Conservation (phyloP, 306 rosid species). For the Castanospermum australe region DNA sequence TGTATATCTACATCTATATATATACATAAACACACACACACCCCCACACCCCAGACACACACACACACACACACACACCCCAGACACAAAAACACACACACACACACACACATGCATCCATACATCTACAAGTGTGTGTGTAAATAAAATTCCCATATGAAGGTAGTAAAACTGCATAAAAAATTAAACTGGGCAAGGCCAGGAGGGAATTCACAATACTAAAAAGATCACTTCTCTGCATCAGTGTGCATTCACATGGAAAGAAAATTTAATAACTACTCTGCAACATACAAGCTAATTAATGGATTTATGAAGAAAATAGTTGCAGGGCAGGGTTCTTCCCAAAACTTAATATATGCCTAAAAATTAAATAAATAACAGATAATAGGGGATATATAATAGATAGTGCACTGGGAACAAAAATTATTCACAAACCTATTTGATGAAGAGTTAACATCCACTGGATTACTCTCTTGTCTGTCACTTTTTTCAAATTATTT, state of each 20-base stretch:
- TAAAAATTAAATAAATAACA: background rate
- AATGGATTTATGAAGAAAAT: conserved; percentile 13
- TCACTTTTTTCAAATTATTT: conserved; percentile 45
- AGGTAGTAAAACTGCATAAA: background rate
- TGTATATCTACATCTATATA: no score
- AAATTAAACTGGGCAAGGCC: background rate
- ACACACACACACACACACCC: no score
- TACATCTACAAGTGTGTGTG: no score
- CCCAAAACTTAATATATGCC: background rate
- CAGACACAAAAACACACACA: no score
- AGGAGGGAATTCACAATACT: background rate
- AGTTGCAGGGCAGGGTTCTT: background rate
- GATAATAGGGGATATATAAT: background rate
- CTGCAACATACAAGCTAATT: background rate
- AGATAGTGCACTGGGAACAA: background rate
- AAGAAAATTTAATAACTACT: background rate
- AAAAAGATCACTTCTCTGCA: background rate
- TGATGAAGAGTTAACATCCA: conserved; percentile 99
- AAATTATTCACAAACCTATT: conserved; percentile 66
- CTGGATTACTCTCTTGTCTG: conserved; percentile 73
- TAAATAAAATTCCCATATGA: no score
- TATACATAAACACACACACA: no score
- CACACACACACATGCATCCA: no score
- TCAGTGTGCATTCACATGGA: background rate
- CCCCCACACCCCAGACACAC: no score